Conservation (phyloP, 805 yeast genomes). For the Ogataea salicorniae region DNA sequence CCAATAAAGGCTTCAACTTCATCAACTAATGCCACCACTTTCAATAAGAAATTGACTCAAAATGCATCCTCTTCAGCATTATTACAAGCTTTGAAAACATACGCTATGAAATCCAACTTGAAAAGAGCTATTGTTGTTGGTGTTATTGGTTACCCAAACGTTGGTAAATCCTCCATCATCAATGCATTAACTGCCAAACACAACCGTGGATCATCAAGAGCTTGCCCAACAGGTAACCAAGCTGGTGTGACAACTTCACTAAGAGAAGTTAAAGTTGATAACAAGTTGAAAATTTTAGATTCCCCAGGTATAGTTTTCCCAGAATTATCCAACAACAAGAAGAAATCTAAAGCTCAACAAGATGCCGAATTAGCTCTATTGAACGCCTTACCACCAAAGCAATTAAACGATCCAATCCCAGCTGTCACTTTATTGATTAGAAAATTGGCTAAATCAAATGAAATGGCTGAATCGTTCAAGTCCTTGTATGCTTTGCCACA, state of each 20-base stretch:
- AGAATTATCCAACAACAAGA: conserved; percentile 28
- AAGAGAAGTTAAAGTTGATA: conserved; percentile 89
- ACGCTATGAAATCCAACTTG: conserved; percentile 75
- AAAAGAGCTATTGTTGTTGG: conserved; percentile 91
- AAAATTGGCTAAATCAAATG: conserved; percentile 65
- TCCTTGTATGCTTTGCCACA: conserved; percentile 76
- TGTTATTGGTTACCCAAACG: conserved; percentile 96
- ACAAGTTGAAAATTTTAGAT: conserved; percentile 81
- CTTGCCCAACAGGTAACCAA: conserved; percentile 95
- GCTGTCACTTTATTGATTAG: conserved; percentile 75
- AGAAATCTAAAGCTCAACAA: conserved; percentile 49
- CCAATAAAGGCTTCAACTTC: conserved; percentile 80
- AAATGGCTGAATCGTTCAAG: conserved; percentile 73
- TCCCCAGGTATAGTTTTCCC: conserved; percentile 99
- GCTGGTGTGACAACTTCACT: conserved; percentile 95
- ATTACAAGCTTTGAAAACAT: conserved; percentile 77
- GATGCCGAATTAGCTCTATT: conserved; percentile 86
- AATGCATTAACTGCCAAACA: conserved; percentile 83
- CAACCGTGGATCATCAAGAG: conserved; percentile 61
- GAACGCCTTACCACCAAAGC: conserved; percentile 86
- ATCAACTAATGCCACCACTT: conserved; percentile 61
- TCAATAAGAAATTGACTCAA: conserved; percentile 69
- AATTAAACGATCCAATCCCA: conserved; percentile 75
- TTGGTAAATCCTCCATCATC: conserved; percentile 92
- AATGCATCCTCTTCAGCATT: conserved; percentile 68